Evolutionary conservation across 2,329 filamentous ascomycete genomes (phyloP), one percentile per base, ranked within the genome.

Genomic region (Corinectria fuckeliana): DNA sequence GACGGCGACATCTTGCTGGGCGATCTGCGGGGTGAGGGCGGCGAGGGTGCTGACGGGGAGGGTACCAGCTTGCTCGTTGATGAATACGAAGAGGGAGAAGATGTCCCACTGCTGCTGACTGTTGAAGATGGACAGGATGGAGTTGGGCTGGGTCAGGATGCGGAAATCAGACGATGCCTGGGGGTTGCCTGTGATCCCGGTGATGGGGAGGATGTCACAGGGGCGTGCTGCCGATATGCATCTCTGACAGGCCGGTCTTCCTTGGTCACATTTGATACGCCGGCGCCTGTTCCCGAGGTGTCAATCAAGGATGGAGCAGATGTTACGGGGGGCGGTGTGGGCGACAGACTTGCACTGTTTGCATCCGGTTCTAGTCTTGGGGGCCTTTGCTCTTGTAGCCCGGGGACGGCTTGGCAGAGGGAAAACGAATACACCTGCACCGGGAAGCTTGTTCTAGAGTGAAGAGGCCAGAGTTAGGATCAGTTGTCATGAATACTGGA

Each of bases 191-290:
- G 11, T 14, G 49, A 32, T 39, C 21, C 21, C 50, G 47, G 56
- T 2, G 58, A 52, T 36, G n/a, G 32, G 32, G 6, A 36, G 32
- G 25, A 64, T 49, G 49, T 62, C 58, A 13, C 66, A 69, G 16
- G 42, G 25, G 28, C 60, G 50, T 3, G 62, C 60, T 13, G 59
- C 44, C 1, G 49, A 48, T 2, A 62, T 44, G 38, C 68, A 70
- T 26, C 53, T 48, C 21, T 60, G 32, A 32, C 68, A 70, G 1
- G 55, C 47, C 13, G 68, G 68, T 28, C 51, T 69, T 1, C 42
- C 57, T 23, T 70, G 64, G 28, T 70, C 68, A 32, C 68, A 70
- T 53, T 70, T 70, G 38, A 67, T 58, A 48, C 64, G 69, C 9
- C 68, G 65, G 23, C 64, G 62, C 44, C 68, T 69, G n/a, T 54